phyloP scores from a whole-genome alignment of 768 basidiomycete species.

The Scleroderma bovista region DNA sequence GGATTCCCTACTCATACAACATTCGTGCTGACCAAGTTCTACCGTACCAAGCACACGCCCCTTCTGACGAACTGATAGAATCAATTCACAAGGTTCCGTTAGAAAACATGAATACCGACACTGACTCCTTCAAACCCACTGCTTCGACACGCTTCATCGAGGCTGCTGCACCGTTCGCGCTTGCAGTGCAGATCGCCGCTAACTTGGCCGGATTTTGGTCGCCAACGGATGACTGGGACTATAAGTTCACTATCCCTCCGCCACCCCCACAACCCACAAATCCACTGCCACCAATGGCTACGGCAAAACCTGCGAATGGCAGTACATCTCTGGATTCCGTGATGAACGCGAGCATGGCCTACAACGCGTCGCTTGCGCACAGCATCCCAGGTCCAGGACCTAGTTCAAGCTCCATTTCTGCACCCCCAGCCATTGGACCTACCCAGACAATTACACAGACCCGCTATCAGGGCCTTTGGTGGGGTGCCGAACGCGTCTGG shows the following conservation, averaged over 20 bases:
- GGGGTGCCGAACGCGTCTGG: conserved; percentile 89
- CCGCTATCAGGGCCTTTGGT: conserved; percentile 80
- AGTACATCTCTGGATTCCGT: conserved; percentile 36
- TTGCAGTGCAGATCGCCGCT: conserved; percentile 69
- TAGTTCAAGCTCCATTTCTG: conserved; percentile 9
- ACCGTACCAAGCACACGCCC: conserved; percentile 69
- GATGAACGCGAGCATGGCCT: conserved; percentile 41
- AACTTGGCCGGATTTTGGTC: conserved; percentile 61
- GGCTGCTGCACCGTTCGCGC: conserved; percentile 57
- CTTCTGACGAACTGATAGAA: conserved; percentile 45
- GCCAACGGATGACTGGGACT: conserved; percentile 69
- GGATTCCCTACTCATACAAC: conserved; percentile 42
- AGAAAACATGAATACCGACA: conserved; percentile 39
- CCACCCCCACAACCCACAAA: conserved; percentile 9
- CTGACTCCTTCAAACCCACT: conserved; percentile 49
- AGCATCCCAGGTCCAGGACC: conserved; percentile 1
- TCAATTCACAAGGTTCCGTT: conserved; percentile 42
- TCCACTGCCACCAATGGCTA: conserved; percentile 7
- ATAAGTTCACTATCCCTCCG: conserved; percentile 40
- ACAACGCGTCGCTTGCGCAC: conserved; percentile 33
- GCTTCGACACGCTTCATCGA: conserved; percentile 35
- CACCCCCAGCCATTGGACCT: conserved; percentile 13
- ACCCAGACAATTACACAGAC: conserved; percentile 40
- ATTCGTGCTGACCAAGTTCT: conserved; percentile 56
- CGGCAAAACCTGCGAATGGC: conserved; percentile 1